phyloP scores from a whole-genome alignment of 495 filamentous ascomycete species.

The Thermothielavioides terrestris region DNA sequence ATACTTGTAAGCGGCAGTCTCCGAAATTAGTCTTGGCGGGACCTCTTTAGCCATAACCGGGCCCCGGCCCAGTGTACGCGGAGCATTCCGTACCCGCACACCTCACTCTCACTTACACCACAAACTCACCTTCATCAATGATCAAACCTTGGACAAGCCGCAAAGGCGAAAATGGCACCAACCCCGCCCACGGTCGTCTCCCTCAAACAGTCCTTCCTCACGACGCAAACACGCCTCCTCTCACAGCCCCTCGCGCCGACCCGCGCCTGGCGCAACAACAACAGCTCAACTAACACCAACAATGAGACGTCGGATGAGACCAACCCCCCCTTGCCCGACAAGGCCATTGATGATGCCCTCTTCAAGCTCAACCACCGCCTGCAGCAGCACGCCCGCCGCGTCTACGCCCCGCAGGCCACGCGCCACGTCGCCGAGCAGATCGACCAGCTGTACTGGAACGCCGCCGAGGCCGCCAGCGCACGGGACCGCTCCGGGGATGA shows the following conservation, averaged over 20 bases:
- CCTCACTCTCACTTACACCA: background rate
- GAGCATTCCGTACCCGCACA: background rate
- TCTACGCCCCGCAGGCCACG: constrained; percentile 65
- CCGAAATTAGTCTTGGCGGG: too few species aligned
- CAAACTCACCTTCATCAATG: background rate
- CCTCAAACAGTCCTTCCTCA: constrained; percentile 57
- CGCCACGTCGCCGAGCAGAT: constrained; percentile 80
- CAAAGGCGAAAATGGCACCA: constrained; percentile 22
- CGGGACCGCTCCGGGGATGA: constrained; percentile 30
- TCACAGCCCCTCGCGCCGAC: constrained; percentile 48
- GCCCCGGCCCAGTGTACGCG: too few species aligned
- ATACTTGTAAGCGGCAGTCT: too few species aligned
- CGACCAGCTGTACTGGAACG: constrained; percentile 59
- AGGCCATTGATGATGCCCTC: constrained; percentile 36
- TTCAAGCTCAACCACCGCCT: constrained; percentile 55
- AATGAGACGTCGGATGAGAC: too few species aligned
- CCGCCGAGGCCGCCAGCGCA: constrained; percentile 32
- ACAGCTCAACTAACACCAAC: constrained; percentile 25
- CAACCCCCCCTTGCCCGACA: constrained; percentile 43
- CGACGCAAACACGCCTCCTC: constrained; percentile 53
- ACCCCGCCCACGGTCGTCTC: constrained; percentile 47
- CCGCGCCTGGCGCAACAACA: constrained; percentile 46
- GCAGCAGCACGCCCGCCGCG: constrained; percentile 60
- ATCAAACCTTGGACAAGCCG: too few species aligned
- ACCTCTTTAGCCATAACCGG: too few species aligned